These are phyloP conservation scores for Pseudozyma pruni DNA, from an alignment of 1,284 basidiomycete genomes.

Conservation along the genomic window DNA sequence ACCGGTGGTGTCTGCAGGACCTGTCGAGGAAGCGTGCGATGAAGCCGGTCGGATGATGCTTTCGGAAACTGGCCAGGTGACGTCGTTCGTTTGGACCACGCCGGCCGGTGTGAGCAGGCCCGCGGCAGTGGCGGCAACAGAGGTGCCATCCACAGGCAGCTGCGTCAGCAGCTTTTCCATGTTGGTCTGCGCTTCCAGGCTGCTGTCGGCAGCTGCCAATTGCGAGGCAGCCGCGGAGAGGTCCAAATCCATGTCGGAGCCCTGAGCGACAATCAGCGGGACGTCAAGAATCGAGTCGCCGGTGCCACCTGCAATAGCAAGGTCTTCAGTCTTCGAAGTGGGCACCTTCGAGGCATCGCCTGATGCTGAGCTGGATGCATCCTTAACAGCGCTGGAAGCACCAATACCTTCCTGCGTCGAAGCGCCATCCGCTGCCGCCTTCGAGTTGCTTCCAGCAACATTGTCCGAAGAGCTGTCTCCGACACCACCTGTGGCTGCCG, in stretches of 20 bases:
- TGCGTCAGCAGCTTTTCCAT: conserved; percentile 37
- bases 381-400: not conserved
- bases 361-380: not conserved
- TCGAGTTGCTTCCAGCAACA: not conserved
- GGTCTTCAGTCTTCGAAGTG: conserved; percentile 18
- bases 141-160: conserved; percentile 22
- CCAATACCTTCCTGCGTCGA: not conserved
- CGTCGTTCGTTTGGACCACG: conserved; percentile 4
- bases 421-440: not conserved
- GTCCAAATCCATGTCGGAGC: conserved; percentile 22
- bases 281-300: conserved; percentile 12
- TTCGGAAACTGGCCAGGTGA: conserved; percentile 13
- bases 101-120: conserved; percentile 23
- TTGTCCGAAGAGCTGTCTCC: not conserved
- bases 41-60: conserved; percentile 9
- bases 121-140: conserved; percentile 4
- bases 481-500: conserved; percentile 1
- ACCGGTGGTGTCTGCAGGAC: conserved; percentile 5
- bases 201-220: conserved; percentile 9
- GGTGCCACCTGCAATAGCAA: not conserved
- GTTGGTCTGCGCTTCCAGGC: conserved; percentile 17
- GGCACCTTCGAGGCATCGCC: not conserved
- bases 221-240: conserved; percentile 23
- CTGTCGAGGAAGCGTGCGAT: conserved; percentile 10
- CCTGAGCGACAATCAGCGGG: conserved; percentile 24